Percentiles rank a stretch among this genome's conserved stretches.
Conservation (phyloP, 2,329 filamentous ascomycete genomes). For the Cadophora luteo-olivacea region DNA sequence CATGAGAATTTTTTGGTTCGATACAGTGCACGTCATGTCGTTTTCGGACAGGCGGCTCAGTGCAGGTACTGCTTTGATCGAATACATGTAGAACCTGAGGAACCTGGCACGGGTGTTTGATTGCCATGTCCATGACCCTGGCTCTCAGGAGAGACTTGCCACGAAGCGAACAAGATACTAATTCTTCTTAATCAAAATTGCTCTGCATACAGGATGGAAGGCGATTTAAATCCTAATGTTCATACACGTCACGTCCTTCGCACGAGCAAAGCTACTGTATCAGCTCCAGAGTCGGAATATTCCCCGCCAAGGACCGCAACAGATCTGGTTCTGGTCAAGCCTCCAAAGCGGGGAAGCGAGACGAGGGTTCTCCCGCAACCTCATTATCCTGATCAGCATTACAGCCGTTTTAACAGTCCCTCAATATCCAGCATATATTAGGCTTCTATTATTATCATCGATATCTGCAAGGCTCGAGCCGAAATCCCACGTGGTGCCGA, state of each 20-base stretch:
- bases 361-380: neutral
- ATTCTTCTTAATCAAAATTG: neutral
- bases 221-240: too few relatives aligned
- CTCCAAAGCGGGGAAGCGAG: constrained; percentile 12
- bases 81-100: neutral
- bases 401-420: constrained; percentile 10
- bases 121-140: neutral
- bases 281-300: neutral
- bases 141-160: neutral
- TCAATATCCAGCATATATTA: neutral
- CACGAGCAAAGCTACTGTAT: neutral
- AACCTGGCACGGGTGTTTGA: neutral
- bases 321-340: neutral
- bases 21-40: neutral
- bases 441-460: neutral
- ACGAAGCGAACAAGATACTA: neutral
- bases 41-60: neutral
- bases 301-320: neutral
- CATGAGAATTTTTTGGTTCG: neutral
- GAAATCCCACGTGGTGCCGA: constrained; percentile 4
- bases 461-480: constrained; percentile 1
- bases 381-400: constrained; percentile 7
- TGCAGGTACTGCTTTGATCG: neutral
- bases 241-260: neutral
- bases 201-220: too few relatives aligned